These are phyloP conservation scores for Microbotryum scabiosae DNA, from an alignment of 1,284 basidiomycete species.

Conservation along the genomic window DNA sequence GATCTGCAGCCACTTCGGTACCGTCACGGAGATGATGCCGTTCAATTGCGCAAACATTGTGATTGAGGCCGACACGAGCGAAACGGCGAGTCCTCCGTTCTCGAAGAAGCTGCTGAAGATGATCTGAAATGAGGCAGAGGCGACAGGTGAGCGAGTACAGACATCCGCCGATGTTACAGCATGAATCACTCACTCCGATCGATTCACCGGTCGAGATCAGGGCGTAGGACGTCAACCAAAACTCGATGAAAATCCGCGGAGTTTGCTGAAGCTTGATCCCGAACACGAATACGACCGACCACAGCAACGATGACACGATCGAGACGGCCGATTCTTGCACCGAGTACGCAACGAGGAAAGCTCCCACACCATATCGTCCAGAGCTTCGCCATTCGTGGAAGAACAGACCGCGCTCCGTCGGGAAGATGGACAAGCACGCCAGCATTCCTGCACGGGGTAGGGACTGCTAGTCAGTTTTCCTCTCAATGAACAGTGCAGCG, in stretches of 20 bases:
- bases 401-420: conserved; percentile 42
- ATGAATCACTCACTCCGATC: conserved; percentile 36
- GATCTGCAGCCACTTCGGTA: conserved; percentile 41
- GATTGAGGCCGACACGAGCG: conserved; percentile 41
- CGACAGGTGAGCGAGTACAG: background rate
- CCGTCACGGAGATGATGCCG: conserved; percentile 43
- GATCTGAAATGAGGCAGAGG: conserved; percentile 26
- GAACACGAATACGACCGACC: conserved; percentile 22
- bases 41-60: conserved; percentile 37
- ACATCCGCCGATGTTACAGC: conserved; percentile 35
- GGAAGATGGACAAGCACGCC: conserved; percentile 44
- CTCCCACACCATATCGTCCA: conserved; percentile 42
- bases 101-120: conserved; percentile 32
- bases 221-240: conserved; percentile 41
- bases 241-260: conserved; percentile 43
- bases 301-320: conserved; percentile 36
- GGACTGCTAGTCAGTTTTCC: background rate
- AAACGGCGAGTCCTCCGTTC: conserved; percentile 36
- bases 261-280: conserved; percentile 43
- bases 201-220: conserved; percentile 42
- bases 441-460: conserved; percentile 41
- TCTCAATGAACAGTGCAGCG: conserved; percentile 4
- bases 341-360: conserved; percentile 44
- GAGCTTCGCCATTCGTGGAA: conserved; percentile 42
- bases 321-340: conserved; percentile 43